Percentiles rank a stretch among this genome's conserved stretches.
Evolutionary conservation across 1,139 yeast genomes (phyloP).

Genomic region (Protomyces pachydermus): DNA sequence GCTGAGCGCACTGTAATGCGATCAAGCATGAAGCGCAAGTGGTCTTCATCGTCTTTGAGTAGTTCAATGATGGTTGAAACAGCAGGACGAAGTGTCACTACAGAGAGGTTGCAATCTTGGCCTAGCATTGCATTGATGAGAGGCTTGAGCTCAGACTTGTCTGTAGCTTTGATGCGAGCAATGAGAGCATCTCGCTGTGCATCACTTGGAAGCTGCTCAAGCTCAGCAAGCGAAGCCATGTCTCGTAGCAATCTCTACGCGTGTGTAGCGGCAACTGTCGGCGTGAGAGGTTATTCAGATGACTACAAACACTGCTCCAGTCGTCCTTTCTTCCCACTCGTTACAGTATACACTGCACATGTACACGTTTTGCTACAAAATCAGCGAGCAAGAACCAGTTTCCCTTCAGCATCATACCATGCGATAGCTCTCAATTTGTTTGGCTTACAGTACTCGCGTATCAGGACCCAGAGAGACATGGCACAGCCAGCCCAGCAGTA

Average conservation of each 20-base stretch:
- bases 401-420: neutral
- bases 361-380: neutral
- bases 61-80: neutral
- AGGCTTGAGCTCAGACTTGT: neutral
- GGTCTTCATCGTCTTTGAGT: slow-evolving; percentile 1
- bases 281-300: neutral
- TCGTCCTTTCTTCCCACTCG: too few relatives aligned
- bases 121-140: neutral
- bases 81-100: slow-evolving; percentile 1
- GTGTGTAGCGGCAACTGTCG: neutral
- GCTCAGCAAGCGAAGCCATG: neutral
- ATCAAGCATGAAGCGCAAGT: slow-evolving; percentile 23
- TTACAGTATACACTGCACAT: too few relatives aligned
- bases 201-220: neutral
- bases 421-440: neutral
- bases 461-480: neutral
- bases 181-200: neutral
- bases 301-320: too few relatives aligned
- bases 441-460: neutral
- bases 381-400: neutral
- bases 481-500: neutral
- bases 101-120: neutral
- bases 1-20: slow-evolving; percentile 34
- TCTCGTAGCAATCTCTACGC: neutral
- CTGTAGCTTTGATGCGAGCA: neutral